A percentile compares a stretch with the other conserved stretches of the same genome.
Evolutionary conservation across 2,329 filamentous ascomycete species (phyloP).

Genomic region (Zymoseptoria passerinii): DNA sequence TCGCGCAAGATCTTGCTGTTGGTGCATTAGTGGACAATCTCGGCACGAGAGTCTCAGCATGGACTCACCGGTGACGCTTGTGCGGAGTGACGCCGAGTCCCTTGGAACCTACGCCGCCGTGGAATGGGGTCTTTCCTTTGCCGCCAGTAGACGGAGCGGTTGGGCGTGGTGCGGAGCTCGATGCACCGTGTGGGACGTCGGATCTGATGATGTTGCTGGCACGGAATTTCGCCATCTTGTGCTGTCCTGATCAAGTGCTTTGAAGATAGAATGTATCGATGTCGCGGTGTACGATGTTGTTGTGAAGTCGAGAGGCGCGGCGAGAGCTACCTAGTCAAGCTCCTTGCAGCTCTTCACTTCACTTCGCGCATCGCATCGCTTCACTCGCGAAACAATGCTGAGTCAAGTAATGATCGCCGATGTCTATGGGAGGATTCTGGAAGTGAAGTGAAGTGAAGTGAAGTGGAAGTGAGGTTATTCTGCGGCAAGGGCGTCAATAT

Average conservation of each 20-base stretch:
- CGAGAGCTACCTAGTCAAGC: neutral
- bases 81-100: slow-evolving; percentile 2
- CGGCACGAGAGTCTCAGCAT: neutral
- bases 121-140: neutral
- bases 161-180: neutral
- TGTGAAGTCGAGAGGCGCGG: neutral
- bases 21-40: neutral
- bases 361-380: neutral
- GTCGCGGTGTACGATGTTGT: neutral
- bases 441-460: neutral
- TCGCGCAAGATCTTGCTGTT: slow-evolving; percentile 93
- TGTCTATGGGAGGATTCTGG: neutral
- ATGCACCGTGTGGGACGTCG: neutral
- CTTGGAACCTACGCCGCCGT: neutral
- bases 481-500: neutral
- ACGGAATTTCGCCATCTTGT: neutral
- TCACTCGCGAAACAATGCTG: neutral
- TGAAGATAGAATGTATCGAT: neutral
- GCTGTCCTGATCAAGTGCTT: neutral
- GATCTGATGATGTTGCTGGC: neutral
- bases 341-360: neutral
- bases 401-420: neutral
- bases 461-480: neutral
- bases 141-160: neutral
- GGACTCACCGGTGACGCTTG: neutral